Percentiles rank a stretch among this genome's conserved stretches.
phyloP scores from a whole-genome alignment of 108 stramenopile species.

The Nitzschia sp. region DNA sequence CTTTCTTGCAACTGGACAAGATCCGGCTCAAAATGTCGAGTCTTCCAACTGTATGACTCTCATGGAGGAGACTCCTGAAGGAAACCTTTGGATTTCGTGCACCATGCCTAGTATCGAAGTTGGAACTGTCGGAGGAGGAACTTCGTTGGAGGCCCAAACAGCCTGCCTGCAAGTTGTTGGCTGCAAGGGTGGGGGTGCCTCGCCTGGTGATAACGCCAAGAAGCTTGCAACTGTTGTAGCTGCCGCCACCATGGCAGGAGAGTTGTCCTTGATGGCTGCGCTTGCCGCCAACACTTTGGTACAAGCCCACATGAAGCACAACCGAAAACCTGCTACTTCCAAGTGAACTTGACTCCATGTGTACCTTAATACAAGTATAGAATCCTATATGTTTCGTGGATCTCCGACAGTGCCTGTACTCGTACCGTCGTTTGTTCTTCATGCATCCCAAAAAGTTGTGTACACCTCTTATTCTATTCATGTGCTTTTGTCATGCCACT shows the following conservation, averaged over 20 bases:
- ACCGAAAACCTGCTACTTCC: conserved; percentile 69
- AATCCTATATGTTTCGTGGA: no score
- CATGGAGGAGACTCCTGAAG: conserved; percentile 87
- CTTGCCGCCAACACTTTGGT: conserved; percentile 88
- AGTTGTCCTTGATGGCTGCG: conserved; percentile 95
- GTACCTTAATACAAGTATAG: no score
- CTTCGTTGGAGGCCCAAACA: conserved; percentile 90
- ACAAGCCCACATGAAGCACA: conserved; percentile 87
- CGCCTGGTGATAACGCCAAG: conserved; percentile 90
- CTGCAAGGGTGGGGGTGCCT: conserved; percentile 81
- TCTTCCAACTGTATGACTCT: conserved; percentile 92
- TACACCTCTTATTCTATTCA: no score
- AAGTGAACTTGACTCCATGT: no score
- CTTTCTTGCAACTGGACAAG: conserved; percentile 97
- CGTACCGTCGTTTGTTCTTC: no score
- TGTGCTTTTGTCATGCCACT: no score
- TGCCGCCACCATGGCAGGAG: conserved; percentile 93
- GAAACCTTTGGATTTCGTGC: conserved; percentile 88
- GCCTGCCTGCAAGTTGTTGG: conserved; percentile 94
- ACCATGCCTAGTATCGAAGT: conserved; percentile 99
- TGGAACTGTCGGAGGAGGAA: conserved; percentile 98
- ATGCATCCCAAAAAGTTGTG: no score
- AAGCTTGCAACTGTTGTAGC: conserved; percentile 92
- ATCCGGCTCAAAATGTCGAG: conserved; percentile 99
- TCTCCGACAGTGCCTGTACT: no score